Base-by-base conservation (phyloP, 345 rosid species). In the Salix dunnii region DNA sequence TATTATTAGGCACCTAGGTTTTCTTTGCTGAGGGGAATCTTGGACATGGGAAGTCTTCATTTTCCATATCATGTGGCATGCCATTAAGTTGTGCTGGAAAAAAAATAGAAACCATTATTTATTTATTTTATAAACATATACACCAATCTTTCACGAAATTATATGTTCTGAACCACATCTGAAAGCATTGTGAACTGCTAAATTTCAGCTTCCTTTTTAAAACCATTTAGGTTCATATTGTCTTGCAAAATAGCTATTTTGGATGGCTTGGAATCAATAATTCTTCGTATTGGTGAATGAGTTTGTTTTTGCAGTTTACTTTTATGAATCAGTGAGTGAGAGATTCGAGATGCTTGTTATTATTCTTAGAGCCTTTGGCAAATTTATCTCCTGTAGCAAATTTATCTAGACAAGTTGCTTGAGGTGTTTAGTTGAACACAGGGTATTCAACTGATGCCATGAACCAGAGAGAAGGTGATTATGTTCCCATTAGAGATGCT, bases 401-500 rank as follows among this genome's bases (percentile, higher is more conserved):
- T 73, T 58, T 68, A 58, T 72, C 14, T 46, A 5, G 51, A 38
- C 71, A 64, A 75, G 48, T 35, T 61, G 75, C 38, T 68, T 72
- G 49, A 60, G 67, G 67, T 80, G 55, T 70, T 67, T 80, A 74
- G 76, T 23, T 71, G 75, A 68, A 75, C 66, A 23, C 79, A 86
- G 91, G 78, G 74, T 81, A 67, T 66, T 74, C 73, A 42, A 72
- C 81, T 75, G 86, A 85, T 79, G 31, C 67, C 14, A 80, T 74
- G 71, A 95, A 85, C 74, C 67, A 82, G 3, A 80, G 38, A 77
- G 88, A 85, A 12, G 95, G 89, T 0, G 85, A 84, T 68, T 91
- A 96, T 86, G 40, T 48, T 74, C 88, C 63, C 67, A 80, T 92
- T 70, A 64, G 82, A 71, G 90, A 76, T 68, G 86, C 64, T 4